Conservation (phyloP, 345 rosid genomes). For the Populus alba region DNA sequence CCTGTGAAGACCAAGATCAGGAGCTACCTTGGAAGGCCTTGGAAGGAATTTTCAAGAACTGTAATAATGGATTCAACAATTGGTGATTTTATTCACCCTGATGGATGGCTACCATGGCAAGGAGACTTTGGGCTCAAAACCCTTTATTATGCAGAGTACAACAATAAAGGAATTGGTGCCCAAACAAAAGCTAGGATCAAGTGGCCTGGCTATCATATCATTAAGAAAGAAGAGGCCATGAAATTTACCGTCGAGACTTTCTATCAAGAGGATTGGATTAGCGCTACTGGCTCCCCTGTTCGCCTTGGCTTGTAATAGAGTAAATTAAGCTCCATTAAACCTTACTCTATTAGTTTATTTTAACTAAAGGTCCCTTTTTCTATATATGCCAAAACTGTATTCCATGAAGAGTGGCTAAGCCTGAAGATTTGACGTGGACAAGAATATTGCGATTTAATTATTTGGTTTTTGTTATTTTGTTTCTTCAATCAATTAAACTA, state of each 20-base stretch:
- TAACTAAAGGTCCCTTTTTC: not conserved
- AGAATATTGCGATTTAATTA: not conserved
- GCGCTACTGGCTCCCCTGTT: conserved; percentile 3
- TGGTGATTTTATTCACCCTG: conserved; percentile 63
- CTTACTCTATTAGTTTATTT: not conserved
- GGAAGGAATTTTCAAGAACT: conserved; percentile 65
- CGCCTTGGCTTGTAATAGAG: conserved; percentile 10
- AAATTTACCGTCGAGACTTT: conserved; percentile 60
- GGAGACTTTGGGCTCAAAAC: conserved; percentile 51
- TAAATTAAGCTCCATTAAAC: too few relatives aligned
- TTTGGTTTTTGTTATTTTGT: not conserved
- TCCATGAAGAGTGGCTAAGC: not conserved
- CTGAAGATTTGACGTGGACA: not conserved
- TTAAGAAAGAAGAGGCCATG: conserved; percentile 45
- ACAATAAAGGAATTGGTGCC: conserved; percentile 61
- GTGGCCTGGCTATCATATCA: conserved; percentile 64
- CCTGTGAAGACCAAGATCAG: conserved; percentile 35
- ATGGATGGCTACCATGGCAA: conserved; percentile 66
- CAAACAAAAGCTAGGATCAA: conserved; percentile 48
- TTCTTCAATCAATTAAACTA: not conserved
- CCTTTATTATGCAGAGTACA: conserved; percentile 63
- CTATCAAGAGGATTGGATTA: conserved; percentile 48
- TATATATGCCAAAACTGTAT: not conserved
- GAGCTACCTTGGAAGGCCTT: conserved; percentile 81
- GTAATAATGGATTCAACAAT: conserved; percentile 70